Percentiles rank a stretch among this genome's conserved stretches.
phyloP scores from a whole-genome alignment of 2,329 filamentous ascomycete species.

The Diplodia seriata region DNA sequence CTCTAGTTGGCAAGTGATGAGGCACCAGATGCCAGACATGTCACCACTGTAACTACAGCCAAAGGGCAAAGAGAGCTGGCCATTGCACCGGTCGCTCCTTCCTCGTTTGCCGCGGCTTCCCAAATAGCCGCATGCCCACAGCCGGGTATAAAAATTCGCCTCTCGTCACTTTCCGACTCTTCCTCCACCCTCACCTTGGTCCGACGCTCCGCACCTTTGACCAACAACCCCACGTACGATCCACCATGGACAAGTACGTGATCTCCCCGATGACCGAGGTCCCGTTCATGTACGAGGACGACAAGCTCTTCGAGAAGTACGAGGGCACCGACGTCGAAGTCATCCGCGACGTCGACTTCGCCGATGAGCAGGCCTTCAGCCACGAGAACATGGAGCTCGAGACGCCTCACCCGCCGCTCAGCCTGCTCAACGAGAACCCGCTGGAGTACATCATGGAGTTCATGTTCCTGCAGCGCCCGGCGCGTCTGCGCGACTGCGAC shows the following conservation, averaged over 20 bases:
- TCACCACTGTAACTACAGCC: neutral
- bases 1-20: neutral
- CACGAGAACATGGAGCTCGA: neutral
- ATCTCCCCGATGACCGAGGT: neutral
- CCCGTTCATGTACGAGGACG: neutral
- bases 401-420: constrained; percentile 6
- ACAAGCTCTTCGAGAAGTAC: neutral
- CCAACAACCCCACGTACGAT: neutral
- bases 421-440: neutral
- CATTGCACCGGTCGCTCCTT: neutral
- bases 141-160: neutral
- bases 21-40: neutral
- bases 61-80: neutral
- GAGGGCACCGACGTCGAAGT: neutral
- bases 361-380: neutral
- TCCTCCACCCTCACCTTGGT: neutral
- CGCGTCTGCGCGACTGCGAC: constrained; percentile 6
- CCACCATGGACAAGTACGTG: neutral
- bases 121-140: neutral
- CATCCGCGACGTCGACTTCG: neutral
- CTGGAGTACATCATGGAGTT: constrained; percentile 8
- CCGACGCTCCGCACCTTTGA: neutral
- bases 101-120: neutral
- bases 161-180: neutral
- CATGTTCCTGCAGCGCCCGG: constrained; percentile 19